Evolutionary conservation across 345 rosid species (phyloP).

Genomic region (Punica granatum): DNA sequence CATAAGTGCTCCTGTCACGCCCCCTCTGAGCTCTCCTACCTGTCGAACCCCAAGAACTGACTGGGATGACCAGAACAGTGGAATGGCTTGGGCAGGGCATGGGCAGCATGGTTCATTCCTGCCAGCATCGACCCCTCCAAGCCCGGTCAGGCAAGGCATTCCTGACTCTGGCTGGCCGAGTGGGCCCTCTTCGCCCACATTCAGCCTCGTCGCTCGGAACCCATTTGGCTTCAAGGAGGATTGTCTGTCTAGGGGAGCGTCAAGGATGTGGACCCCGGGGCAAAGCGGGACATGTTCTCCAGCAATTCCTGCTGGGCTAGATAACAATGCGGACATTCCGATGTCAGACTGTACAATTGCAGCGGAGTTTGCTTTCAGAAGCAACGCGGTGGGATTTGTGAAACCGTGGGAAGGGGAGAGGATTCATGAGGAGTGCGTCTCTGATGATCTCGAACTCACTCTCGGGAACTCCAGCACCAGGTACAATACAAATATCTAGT

Average conservation of each 20-base stretch:
- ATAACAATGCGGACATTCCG: slow-evolving; percentile 70
- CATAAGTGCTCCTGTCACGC: slow-evolving; percentile 96
- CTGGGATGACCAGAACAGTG: slow-evolving; percentile 48
- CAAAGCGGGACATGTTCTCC: slow-evolving; percentile 98
- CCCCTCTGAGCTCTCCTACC: slow-evolving; percentile 77
- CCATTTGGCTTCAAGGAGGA: slow-evolving; percentile 61
- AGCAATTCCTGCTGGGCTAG: slow-evolving; percentile 65
- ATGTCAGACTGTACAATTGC: slow-evolving; percentile 70
- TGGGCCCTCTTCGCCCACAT: slow-evolving; percentile 88
- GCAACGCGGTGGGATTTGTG: slow-evolving; percentile 56
- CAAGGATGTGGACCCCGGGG: slow-evolving; percentile 98
- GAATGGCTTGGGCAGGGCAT: slow-evolving; percentile 21
- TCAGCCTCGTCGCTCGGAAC: slow-evolving; percentile 69
- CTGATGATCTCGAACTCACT: slow-evolving; percentile 96
- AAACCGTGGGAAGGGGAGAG: slow-evolving; percentile 99
- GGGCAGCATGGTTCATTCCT: background rate
- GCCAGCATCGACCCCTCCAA: slow-evolving; percentile 2
- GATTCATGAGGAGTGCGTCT: slow-evolving; percentile 84
- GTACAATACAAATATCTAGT: too few relatives aligned
- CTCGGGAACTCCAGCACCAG: slow-evolving; percentile 83
- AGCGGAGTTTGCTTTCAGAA: slow-evolving; percentile 87
- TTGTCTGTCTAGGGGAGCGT: slow-evolving; percentile 44
- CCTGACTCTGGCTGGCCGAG: slow-evolving; percentile 42
- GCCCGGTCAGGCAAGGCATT: background rate
- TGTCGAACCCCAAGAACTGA: slow-evolving; percentile 53